Evolutionary conservation across 352 stramenopile species (phyloP), one percentile per base, ranked within the genome.

Genomic region (Globisporangium sylvaticum): DNA sequence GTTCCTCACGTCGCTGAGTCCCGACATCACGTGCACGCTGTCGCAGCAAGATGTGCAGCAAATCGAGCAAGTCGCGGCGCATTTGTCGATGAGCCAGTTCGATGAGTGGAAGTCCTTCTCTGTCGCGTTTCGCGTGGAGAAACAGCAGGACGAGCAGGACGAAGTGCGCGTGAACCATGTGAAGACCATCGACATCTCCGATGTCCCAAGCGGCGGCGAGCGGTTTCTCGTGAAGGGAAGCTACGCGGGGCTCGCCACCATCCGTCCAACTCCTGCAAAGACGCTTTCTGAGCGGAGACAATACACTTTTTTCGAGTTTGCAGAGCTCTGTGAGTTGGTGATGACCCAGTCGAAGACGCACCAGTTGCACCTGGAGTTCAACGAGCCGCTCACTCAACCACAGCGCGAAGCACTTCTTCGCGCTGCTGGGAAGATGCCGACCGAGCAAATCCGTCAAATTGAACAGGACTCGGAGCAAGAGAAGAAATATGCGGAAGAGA

Each of bases 211-310:
- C 24, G 46, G 25, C 9, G 44, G 8, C 15, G 74, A 70, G 73
- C 59, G 25, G 71, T 72, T 67, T 12, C 22, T 83, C 3, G 53
- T 83, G 7, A 83, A 81, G 32, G 76, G 74, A 9, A 72, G 57
- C 39, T 83, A 76, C 39, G 72, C 72, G 25, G 74, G 71, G 1
- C 56, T 75, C 50, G 61, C 44, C 6, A 34, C 73, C 14, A n/a
- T 79, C 0, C 68, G 73, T 55, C 64, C 67, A 46, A 67, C 70
- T n/a, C 68, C 74, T 59, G 74, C 67, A 15, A 74, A 42, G n/a
- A 80, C 50, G 89, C 27, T n/a, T 8, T 25, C 15, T 27, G 0
- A 8, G 3, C 20, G 12, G 7, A 18, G 6, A 0, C 22, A 27
- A 22, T 2, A 15, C 10, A 32, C 8, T 1, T 34, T 56, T 34